Evolutionary conservation across 2,329 filamentous ascomycete species (phyloP), one percentile per base, ranked within the genome.

Genomic region (Cercospora sp.): DNA sequence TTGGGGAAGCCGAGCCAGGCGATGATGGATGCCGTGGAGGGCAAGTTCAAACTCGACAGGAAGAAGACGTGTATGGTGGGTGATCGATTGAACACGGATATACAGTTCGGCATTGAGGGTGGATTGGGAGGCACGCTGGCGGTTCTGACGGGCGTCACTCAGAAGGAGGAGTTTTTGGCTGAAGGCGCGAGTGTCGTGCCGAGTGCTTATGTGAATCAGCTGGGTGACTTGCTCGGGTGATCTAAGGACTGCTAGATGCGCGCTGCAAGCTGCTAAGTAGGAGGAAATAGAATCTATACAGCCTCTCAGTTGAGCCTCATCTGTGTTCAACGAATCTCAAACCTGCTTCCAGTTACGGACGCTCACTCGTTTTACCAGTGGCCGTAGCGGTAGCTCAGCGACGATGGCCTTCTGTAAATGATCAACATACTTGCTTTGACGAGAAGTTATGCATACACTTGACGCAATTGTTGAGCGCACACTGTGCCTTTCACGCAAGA

Each of bases 21-120:
- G 3, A 99, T 99, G 95, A 97, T 99, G 94, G 94, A 98, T 79
- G 93, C 95, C 3, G 91, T 99, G 66, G 94, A 98, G 83, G 94
- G 94, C 67, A 97, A 96, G 80, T 97, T 98, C 80, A 86, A 91
- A 73, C 90, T 99, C 64, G 90, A 98, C 79, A 87, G 94, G 42
- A 87, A 85, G 68, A 89, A 89, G 73, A 92, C 95, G 0, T 98
- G 95, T 81, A 99, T 99, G 95, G 87, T 99, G 53, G 95, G 95
- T 6, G 95, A 99, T 79, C 86, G 95, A 31, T 83, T 97, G 71
- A 92, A 98, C 79, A 99, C 95, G 0, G 95, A 99, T 80, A 98
- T 99, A 78, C 89, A 91, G 78, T 99, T 99, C 78, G 95, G 95
- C 3, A 87, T 97, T 70, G 90, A 98, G 77, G 94, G 94, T 0